Percentiles rank a stretch among this genome's conserved stretches.
These are phyloP conservation scores for Polytrichum formosum DNA, from an alignment of 225 moss, liverwort and hornwort species.

Conservation along the genomic window DNA sequence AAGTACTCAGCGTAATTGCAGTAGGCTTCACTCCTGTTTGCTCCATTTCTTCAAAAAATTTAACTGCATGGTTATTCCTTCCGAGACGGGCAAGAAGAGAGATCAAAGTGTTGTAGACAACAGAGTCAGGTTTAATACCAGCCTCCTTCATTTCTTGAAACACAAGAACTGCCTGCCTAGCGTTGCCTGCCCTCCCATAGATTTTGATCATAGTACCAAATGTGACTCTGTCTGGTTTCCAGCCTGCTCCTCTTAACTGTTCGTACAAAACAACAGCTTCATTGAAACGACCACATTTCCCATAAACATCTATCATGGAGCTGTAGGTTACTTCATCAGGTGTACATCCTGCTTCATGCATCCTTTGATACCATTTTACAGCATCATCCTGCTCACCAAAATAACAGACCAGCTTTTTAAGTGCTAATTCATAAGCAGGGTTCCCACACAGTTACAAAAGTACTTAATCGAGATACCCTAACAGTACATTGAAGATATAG, in stretches of 20 bases:
- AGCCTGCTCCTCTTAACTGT: constrained; percentile 55
- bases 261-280: constrained; percentile 70
- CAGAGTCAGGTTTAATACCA: constrained; percentile 72
- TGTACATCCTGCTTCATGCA: constrained; percentile 70
- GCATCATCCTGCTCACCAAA: constrained; percentile 41
- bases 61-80: constrained; percentile 69
- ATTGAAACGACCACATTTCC: constrained; percentile 61
- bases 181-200: constrained; percentile 75
- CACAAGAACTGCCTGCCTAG: constrained; percentile 56
- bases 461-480: too few relatives aligned
- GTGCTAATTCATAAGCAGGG: too few relatives aligned
- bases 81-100: constrained; percentile 60
- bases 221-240: constrained; percentile 86
- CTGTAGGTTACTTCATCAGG: constrained; percentile 93
- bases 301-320: constrained; percentile 86
- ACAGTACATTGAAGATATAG: too few relatives aligned
- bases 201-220: constrained; percentile 86
- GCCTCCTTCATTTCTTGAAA: constrained; percentile 78
- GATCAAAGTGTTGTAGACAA: constrained; percentile 83
- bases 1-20: constrained; percentile 73
- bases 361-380: constrained; percentile 79
- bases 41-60: constrained; percentile 80
- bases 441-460: too few relatives aligned
- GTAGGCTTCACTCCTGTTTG: constrained; percentile 64
- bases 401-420: neutral